Base-by-base conservation (phyloP, 192 early-diverging fungal species). In the Coemansia sp. region DNA sequence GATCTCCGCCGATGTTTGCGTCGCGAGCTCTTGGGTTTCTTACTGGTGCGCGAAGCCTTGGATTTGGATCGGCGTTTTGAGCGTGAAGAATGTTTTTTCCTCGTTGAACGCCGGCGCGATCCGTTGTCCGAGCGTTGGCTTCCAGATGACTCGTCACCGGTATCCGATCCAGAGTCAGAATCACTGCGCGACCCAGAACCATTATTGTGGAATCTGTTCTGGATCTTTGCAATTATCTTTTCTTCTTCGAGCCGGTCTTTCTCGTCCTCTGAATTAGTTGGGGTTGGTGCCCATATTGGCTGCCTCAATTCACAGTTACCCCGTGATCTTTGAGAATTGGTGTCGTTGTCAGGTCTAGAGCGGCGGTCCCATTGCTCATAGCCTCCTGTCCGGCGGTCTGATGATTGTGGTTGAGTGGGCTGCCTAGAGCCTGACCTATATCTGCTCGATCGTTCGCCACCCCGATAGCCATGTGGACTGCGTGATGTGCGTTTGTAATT, bases 281-380 rank as follows among this genome's bases (percentile, higher is more conserved):
- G 86, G 1, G 86, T 85, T 16, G 82, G 58, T 10, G 83, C 71
- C 86, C 86, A 87, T 20, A 87, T 83, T 0, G 83, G 82, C 39
- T 82, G 77, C 20, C 68, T 82, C 2, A 68, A 61, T 20, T 82
- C 61, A 4, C 84, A 71, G 43, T 84, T 60, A 0, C 20, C 18
- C 48, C 48, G 18, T 7, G 16, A 49, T 37, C 68, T 49, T 8
- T 59, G 66, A 19, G 27, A 20, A 2, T 26, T 48, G 26, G 39
- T 47, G 7, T 20, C n/a, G 10, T 45, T 26, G 10, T 24, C 52
- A 29, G 60, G 60, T 0, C 65, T 57, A 24, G 58, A 37, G 7
- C 12, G 16, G 19, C 52, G 65, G 4, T 12, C 19, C 3, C n/a
- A 5, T 9, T 41, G 37, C 26, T 55, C 52, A 16, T 27, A 20